phyloP scores from a whole-genome alignment of 2,329 filamentous ascomycete genomes.

The Thyridium curvatum region DNA sequence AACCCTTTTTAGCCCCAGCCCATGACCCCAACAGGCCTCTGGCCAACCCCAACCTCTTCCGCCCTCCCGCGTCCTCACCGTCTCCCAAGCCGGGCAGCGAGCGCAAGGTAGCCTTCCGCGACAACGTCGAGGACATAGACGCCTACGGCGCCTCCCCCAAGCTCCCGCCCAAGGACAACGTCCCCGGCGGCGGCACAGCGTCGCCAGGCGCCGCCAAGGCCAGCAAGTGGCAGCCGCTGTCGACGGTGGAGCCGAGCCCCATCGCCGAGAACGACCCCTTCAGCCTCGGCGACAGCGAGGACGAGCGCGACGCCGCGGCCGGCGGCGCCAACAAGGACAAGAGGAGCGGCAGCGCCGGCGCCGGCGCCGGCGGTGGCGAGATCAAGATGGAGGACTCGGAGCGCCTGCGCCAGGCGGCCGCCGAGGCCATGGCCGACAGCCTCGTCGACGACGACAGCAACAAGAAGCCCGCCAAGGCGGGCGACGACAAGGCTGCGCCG shows the following conservation, averaged over 20 bases:
- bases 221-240: slow-evolving; percentile 97
- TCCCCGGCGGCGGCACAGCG: slow-evolving; percentile 14
- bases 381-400: slow-evolving; percentile 12
- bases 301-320: slow-evolving; percentile 63
- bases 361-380: slow-evolving; percentile 4
- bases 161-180: slow-evolving; percentile 44
- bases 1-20: slow-evolving; percentile 39
- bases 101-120: slow-evolving; percentile 51
- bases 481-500: slow-evolving; percentile 3
- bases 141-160: slow-evolving; percentile 63
- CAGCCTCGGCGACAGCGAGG: slow-evolving; percentile 90
- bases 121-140: slow-evolving; percentile 71
- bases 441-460: slow-evolving; percentile 15
- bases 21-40: slow-evolving; percentile 47
- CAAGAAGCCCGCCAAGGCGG: slow-evolving; percentile 11
- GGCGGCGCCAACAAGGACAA: not conserved
- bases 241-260: slow-evolving; percentile 75
- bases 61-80: slow-evolving; percentile 50
- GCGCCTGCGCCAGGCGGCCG: slow-evolving; percentile 16
- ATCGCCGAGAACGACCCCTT: slow-evolving; percentile 92
- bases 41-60: slow-evolving; percentile 77
- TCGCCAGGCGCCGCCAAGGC: slow-evolving; percentile 48
- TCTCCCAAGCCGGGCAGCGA: slow-evolving; percentile 43
- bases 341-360: slow-evolving; percentile 1
- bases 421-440: slow-evolving; percentile 17